A percentile compares a stretch with the other conserved stretches of the same genome.
Evolutionary conservation across 805 yeast species (phyloP).

Genomic region (Yarrowia alimentaria): DNA sequence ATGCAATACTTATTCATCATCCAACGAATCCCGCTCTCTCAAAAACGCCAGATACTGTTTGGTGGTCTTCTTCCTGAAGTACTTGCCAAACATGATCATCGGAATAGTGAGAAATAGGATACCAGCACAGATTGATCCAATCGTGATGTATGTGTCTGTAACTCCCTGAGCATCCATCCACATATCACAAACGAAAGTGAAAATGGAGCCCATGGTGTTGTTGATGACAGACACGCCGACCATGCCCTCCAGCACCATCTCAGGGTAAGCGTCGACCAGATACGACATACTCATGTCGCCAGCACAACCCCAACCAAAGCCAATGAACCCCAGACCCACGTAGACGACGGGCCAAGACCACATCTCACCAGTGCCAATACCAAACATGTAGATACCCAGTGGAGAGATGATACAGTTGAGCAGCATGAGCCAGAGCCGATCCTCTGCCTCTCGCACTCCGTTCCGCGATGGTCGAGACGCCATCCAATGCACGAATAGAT

Average conservation of each 20-base stretch:
- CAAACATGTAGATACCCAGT: constrained; percentile 57
- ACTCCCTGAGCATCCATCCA: constrained; percentile 54
- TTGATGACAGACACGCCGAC: constrained; percentile 58
- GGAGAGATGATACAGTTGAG: constrained; percentile 54
- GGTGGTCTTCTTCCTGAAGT: constrained; percentile 45
- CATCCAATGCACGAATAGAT: constrained; percentile 55
- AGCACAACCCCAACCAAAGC: constrained; percentile 55
- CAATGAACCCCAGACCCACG: constrained; percentile 57
- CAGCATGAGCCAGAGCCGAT: constrained; percentile 52
- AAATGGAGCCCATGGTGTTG: constrained; percentile 60
- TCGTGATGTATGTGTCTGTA: constrained; percentile 55
- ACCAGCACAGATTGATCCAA: constrained; percentile 55
- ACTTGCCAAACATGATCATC: constrained; percentile 58
- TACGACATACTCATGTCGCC: constrained; percentile 61
- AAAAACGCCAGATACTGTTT: constrained; percentile 31
- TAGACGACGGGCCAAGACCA: constrained; percentile 57
- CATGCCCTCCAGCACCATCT: constrained; percentile 54
- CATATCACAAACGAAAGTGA: constrained; percentile 59
- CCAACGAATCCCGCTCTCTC: constrained; percentile 30
- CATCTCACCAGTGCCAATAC: constrained; percentile 57
- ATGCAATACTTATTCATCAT: constrained; percentile 6
- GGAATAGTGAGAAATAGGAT: constrained; percentile 58
- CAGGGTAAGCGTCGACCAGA: constrained; percentile 55
- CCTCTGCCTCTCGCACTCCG: constrained; percentile 57
- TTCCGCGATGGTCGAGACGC: constrained; percentile 46